These are phyloP conservation scores for Dillenia suffruticosa DNA, from an alignment of 164 flowering plant species.

Conservation along the genomic window DNA sequence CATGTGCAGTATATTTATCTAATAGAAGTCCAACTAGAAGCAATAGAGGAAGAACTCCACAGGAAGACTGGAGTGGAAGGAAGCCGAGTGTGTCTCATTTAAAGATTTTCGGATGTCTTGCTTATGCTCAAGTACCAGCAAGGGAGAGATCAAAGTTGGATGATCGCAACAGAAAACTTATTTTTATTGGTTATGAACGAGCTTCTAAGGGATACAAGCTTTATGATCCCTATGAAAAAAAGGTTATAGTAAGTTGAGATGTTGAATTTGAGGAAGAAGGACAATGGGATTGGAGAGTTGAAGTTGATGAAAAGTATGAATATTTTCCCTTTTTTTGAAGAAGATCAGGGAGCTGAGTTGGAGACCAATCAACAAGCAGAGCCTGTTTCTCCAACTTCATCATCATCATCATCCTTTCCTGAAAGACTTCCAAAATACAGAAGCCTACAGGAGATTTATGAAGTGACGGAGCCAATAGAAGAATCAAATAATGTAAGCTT, in stretches of 20 bases:
- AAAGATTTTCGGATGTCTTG: no score
- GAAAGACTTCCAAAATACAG: neutral
- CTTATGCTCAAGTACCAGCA: conserved; percentile 4
- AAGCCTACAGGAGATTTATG: no score
- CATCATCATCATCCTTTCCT: no score
- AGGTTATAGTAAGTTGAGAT: conserved; percentile 6
- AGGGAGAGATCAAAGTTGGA: neutral
- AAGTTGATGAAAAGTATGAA: no score
- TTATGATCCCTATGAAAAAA: neutral
- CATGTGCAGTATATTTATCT: conserved; percentile 7
- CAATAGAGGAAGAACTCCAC: neutral
- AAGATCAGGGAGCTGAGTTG: neutral
- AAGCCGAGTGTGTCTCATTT: neutral
- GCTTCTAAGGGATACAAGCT: neutral
- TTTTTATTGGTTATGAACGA: conserved; percentile 11
- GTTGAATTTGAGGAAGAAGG: conserved; percentile 5
- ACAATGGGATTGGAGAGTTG: conserved; percentile 1
- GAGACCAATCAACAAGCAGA: no score
- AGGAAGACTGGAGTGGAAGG: conserved; percentile 9
- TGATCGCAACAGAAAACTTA: neutral
- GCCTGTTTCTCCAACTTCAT: no score
- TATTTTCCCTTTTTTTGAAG: no score
- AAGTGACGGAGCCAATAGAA: no score
- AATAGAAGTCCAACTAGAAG: conserved; percentile 5
- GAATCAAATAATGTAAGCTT: neutral